A percentile compares a stretch with the other conserved stretches of the same genome.
These are phyloP conservation scores for Filosporella fistucella DNA, from an alignment of 495 filamentous ascomycete species.

Conservation along the genomic window DNA sequence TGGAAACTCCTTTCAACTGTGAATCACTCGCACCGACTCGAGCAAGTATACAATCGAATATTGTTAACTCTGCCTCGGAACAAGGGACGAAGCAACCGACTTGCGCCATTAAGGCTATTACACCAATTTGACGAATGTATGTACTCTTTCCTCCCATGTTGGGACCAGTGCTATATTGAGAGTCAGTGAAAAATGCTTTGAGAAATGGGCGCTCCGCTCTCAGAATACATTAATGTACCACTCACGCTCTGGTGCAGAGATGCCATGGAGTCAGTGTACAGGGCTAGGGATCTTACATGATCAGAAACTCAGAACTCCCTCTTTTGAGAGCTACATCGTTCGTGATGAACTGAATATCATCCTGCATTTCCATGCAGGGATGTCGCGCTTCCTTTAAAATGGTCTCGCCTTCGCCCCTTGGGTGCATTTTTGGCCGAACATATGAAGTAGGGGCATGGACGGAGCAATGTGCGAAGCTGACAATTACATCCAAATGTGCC, in stretches of 20 bases:
- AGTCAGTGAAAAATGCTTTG: no score
- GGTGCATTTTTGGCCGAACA: constrained; percentile 86
- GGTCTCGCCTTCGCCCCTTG: constrained; percentile 84
- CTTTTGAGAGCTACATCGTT: constrained; percentile 89
- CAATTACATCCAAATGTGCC: constrained; percentile 94
- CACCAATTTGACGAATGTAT: constrained; percentile 96
- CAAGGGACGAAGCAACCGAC: constrained; percentile 96
- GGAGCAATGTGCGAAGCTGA: constrained; percentile 90
- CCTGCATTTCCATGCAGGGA: constrained; percentile 99
- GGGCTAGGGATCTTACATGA: no score
- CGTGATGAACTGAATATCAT: constrained; percentile 97
- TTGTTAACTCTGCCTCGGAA: constrained; percentile 81
- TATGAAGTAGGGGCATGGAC: constrained; percentile 92
- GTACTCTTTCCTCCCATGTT: constrained; percentile 99
- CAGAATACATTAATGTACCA: no score
- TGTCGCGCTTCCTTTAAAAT: constrained; percentile 90
- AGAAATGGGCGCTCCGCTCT: no score
- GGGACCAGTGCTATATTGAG: constrained; percentile 73
- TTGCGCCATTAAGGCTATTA: constrained; percentile 97
- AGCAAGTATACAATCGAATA: constrained; percentile 97
- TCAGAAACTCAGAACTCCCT: constrained; percentile 81
- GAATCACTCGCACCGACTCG: constrained; percentile 93
- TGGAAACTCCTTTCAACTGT: constrained; percentile 96
- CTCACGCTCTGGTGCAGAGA: no score
- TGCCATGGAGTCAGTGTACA: no score